These are phyloP conservation scores for Populus pruinosa DNA, from an alignment of 345 rosid species.

Conservation along the genomic window DNA sequence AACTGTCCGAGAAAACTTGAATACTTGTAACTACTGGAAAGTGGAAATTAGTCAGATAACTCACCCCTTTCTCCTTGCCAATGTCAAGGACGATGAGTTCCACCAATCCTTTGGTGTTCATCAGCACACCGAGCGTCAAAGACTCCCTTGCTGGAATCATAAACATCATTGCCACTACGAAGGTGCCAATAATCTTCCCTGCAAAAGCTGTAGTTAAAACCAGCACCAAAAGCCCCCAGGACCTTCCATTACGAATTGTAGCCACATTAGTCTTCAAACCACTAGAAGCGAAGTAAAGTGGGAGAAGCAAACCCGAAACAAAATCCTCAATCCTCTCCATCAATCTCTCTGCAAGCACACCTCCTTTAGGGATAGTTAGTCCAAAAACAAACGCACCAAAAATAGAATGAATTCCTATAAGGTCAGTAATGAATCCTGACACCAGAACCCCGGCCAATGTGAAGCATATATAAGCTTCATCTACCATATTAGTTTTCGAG, in stretches of 20 bases:
- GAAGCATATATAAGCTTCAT: conserved; percentile 45
- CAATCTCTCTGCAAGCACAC: conserved; percentile 32
- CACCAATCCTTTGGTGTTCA: conserved; percentile 64
- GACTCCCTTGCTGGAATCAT: conserved; percentile 50
- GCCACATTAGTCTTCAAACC: conserved; percentile 56
- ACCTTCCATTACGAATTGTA: conserved; percentile 35
- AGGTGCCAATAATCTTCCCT: conserved; percentile 54
- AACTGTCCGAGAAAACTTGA: too few species aligned
- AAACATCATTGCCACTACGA: conserved; percentile 38
- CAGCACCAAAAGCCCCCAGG: conserved; percentile 48
- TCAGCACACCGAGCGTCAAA: conserved; percentile 48
- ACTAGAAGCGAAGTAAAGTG: conserved; percentile 54
- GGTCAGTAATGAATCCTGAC: conserved; percentile 49
- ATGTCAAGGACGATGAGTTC: conserved; percentile 55
- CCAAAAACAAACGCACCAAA: conserved; percentile 56
- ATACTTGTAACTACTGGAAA: too few species aligned
- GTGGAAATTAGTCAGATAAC: not conserved
- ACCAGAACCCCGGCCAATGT: conserved; percentile 47
- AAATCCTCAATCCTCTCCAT: conserved; percentile 52
- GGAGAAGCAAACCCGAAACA: conserved; percentile 48
- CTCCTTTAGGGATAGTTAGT: conserved; percentile 47
- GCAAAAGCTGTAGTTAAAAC: conserved; percentile 47
- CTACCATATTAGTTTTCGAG: conserved; percentile 29
- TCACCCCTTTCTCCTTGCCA: conserved; percentile 45
- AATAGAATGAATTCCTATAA: conserved; percentile 53